Conservation (phyloP, 768 basidiomycete genomes). For the Boletus reticulatus region DNA sequence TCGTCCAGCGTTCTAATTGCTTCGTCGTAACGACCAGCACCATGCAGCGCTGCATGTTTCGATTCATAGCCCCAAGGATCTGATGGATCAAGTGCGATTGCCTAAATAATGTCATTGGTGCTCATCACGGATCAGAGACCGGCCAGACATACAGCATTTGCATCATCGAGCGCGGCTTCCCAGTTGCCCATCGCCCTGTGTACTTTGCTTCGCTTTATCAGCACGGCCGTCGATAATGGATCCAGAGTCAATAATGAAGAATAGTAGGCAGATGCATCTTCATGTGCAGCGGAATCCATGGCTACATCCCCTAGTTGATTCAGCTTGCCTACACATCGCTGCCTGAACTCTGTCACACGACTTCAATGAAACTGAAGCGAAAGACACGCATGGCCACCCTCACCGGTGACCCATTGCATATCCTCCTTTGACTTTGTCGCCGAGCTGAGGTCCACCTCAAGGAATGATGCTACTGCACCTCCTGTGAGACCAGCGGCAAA, state of each 20-base stretch:
- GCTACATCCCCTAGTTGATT: slow-evolving; percentile 7
- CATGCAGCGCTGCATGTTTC: slow-evolving; percentile 13
- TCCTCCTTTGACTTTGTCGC: not conserved
- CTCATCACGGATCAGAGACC: not conserved
- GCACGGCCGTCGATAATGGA: not conserved
- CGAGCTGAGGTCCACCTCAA: not conserved
- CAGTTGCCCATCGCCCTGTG: not conserved
- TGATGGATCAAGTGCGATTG: slow-evolving; percentile 11
- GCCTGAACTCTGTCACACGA: slow-evolving; percentile 5
- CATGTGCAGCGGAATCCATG: not conserved
- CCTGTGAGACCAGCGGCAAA: not conserved
- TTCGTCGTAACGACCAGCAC: slow-evolving; percentile 13
- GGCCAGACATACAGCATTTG: slow-evolving; percentile 6
- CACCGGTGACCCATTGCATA: slow-evolving; percentile 8
- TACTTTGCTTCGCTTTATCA: slow-evolving; percentile 14
- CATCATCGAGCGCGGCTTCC: slow-evolving; percentile 8
- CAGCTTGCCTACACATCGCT: slow-evolving; percentile 7
- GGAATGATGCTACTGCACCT: slow-evolving; percentile 4
- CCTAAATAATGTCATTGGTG: not conserved
- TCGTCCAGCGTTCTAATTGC: slow-evolving; percentile 11
- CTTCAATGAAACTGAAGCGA: not conserved
- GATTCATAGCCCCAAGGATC: slow-evolving; percentile 6
- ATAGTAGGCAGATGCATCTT: slow-evolving; percentile 7
- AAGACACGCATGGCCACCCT: not conserved
- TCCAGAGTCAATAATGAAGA: slow-evolving; percentile 9